These are phyloP conservation scores for Cyberlindnera mrakii DNA, from an alignment of 805 yeast species.

Conservation along the genomic window DNA sequence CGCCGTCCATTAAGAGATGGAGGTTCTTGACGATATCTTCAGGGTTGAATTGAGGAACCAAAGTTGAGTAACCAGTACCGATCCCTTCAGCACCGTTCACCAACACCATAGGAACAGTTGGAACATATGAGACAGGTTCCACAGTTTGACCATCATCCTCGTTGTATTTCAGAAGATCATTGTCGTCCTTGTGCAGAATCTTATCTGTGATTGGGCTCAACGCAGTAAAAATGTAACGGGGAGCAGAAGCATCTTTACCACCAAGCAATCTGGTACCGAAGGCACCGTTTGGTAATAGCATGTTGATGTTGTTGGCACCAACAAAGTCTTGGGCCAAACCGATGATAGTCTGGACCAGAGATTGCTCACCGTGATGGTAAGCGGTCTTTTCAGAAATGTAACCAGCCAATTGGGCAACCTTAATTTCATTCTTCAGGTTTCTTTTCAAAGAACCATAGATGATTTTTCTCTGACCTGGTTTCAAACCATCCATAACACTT, in stretches of 20 bases:
- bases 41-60: constrained; percentile 88
- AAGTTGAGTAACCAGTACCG: constrained; percentile 98
- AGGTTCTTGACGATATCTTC: constrained; percentile 72
- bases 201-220: constrained; percentile 67
- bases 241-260: constrained; percentile 98
- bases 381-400: constrained; percentile 84
- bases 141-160: constrained; percentile 92
- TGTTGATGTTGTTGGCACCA: constrained; percentile 84
- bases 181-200: constrained; percentile 76
- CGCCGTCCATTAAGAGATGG: constrained; percentile 64
- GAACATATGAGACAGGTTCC: constrained; percentile 94
- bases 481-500: constrained; percentile 87
- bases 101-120: constrained; percentile 89
- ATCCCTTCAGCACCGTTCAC: constrained; percentile 98
- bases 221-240: constrained; percentile 92
- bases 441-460: constrained; percentile 82
- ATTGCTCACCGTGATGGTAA: constrained; percentile 92
- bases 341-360: constrained; percentile 83
- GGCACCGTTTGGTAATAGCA: constrained; percentile 86
- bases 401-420: constrained; percentile 88
- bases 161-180: constrained; percentile 67
- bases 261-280: constrained; percentile 96
- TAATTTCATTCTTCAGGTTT: constrained; percentile 69
- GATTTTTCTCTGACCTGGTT: constrained; percentile 96
- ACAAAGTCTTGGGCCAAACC: constrained; percentile 93